Conservation (phyloP, 176 grass and related monocot genomes). For the Raddia guianensis region DNA sequence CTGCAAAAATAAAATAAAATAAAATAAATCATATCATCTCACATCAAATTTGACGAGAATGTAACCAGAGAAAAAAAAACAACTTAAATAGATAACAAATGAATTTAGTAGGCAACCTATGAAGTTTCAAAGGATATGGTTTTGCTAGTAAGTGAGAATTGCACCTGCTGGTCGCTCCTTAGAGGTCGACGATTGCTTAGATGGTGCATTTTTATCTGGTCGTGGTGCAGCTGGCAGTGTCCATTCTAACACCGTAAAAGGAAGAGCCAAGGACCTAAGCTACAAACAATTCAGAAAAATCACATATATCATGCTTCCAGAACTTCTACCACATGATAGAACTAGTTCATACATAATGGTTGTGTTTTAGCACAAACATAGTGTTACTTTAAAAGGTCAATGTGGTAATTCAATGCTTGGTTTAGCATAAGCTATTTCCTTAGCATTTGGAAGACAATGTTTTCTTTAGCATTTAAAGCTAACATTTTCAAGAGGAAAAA, state of each 20-base stretch:
- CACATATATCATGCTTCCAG: conserved; percentile 34
- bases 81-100: conserved; percentile 22
- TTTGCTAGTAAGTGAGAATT: conserved; percentile 39
- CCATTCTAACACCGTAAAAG: conserved; percentile 99
- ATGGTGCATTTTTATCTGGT: conserved; percentile 65
- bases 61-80: neutral
- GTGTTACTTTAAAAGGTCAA: conserved; percentile 1
- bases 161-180: conserved; percentile 62
- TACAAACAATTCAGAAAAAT: conserved; percentile 56
- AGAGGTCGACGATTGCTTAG: conserved; percentile 60
- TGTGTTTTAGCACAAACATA: conserved; percentile 17
- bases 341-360: conserved; percentile 1
- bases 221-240: conserved; percentile 83
- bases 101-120: conserved; percentile 19
- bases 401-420: neutral
- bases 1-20: conserved; percentile 49
- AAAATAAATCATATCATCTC: conserved; percentile 43
- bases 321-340: conserved; percentile 25
- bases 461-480: neutral
- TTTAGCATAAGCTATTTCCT: conserved; percentile 3
- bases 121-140: neutral
- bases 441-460: neutral
- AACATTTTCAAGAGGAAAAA: neutral
- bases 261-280: conserved; percentile 99
- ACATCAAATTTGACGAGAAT: conserved; percentile 19